Conservation (phyloP, 257 asterid species). For the Osmanthus fragrans region DNA sequence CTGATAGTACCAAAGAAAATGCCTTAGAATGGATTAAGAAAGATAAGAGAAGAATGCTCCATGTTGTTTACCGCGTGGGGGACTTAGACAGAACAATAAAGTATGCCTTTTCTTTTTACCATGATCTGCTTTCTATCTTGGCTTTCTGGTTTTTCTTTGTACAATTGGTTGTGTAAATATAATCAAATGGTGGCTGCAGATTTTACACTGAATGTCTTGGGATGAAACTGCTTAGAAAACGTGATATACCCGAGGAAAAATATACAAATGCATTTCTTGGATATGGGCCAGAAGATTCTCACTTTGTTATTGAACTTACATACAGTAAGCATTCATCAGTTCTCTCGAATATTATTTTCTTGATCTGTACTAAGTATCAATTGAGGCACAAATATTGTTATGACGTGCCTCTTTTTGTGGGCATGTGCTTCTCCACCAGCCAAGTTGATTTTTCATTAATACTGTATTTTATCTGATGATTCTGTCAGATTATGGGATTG, state of each 20-base stretch:
- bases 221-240: conserved; percentile 91
- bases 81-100: conserved; percentile 97
- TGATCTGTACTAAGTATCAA: conserved; percentile 2
- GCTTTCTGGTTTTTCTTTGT: conserved; percentile 26
- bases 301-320: conserved; percentile 94
- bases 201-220: conserved; percentile 97
- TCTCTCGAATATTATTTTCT: conserved; percentile 14
- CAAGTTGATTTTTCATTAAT: conserved; percentile 18
- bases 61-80: conserved; percentile 97
- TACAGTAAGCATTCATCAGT: conserved; percentile 61
- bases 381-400: conserved; percentile 21
- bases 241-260: conserved; percentile 92
- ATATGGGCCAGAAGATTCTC: conserved; percentile 98
- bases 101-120: conserved; percentile 36
- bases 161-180: conserved; percentile 10
- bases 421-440: conserved; percentile 8
- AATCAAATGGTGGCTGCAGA: conserved; percentile 50
- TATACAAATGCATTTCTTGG: conserved; percentile 98
- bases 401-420: neutral
- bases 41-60: conserved; percentile 96
- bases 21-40: conserved; percentile 81
- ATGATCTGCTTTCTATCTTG: conserved; percentile 15
- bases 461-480: conserved; percentile 26
- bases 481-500: conserved; percentile 88
- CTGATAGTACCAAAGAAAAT: conserved; percentile 64